These are phyloP conservation scores for Ustilago lituana DNA, from an alignment of 1,284 basidiomycete species.

Conservation along the genomic window DNA sequence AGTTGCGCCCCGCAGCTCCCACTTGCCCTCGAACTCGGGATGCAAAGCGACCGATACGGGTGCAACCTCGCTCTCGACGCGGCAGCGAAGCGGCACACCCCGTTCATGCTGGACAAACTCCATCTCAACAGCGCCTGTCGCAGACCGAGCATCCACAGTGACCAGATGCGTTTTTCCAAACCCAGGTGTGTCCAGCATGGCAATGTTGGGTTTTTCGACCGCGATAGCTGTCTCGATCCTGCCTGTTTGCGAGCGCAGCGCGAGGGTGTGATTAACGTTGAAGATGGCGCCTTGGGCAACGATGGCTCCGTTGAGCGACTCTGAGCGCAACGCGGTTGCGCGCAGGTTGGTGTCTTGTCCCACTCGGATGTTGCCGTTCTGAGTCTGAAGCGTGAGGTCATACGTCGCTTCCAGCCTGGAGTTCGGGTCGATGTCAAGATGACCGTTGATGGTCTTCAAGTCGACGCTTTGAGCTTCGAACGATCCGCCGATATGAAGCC, in stretches of 20 bases:
- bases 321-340: slow-evolving; percentile 37
- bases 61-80: slow-evolving; percentile 34
- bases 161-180: slow-evolving; percentile 38
- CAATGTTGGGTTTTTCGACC: slow-evolving; percentile 41
- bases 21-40: slow-evolving; percentile 45
- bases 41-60: slow-evolving; percentile 31
- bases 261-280: slow-evolving; percentile 52
- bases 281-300: slow-evolving; percentile 34
- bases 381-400: slow-evolving; percentile 38
- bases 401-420: slow-evolving; percentile 34
- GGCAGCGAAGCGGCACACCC: slow-evolving; percentile 42
- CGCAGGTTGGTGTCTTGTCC: slow-evolving; percentile 33
- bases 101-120: slow-evolving; percentile 40
- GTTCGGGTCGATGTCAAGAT: slow-evolving; percentile 31
- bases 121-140: slow-evolving; percentile 45
- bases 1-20: slow-evolving; percentile 43
- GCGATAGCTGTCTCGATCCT: slow-evolving; percentile 43
- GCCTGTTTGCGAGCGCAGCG: slow-evolving; percentile 31
- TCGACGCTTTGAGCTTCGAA: slow-evolving; percentile 38
- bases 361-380: slow-evolving; percentile 41
- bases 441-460: slow-evolving; percentile 39
- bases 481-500: slow-evolving; percentile 35
- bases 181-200: slow-evolving; percentile 29
- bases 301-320: slow-evolving; percentile 44
- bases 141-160: slow-evolving; percentile 30